phyloP scores from a whole-genome alignment of 257 asterid species.

The Solanum ossicruentum region DNA sequence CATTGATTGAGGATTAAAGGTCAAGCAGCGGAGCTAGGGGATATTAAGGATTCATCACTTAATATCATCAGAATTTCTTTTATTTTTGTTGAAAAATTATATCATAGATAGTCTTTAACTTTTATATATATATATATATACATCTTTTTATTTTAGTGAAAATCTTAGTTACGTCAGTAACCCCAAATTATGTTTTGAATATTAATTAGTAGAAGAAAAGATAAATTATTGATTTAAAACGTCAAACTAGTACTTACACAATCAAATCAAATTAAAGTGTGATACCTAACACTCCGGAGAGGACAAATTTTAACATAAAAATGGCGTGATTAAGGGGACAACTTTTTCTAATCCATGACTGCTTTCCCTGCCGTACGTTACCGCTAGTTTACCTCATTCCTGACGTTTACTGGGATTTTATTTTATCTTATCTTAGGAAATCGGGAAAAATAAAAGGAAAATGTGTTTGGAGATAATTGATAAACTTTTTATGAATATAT shows the following conservation, averaged over 20 bases:
- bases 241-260: neutral
- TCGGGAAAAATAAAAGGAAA: neutral
- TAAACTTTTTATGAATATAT: too few relatives aligned
- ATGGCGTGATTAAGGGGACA: neutral
- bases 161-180: too few relatives aligned
- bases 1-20: neutral
- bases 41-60: too few relatives aligned
- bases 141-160: too few relatives aligned
- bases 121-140: too few relatives aligned
- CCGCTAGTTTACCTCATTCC: neutral
- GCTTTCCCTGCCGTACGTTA: neutral
- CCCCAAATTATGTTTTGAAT: neutral
- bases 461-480: too few relatives aligned
- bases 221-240: neutral
- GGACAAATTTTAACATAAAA: neutral
- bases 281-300: neutral
- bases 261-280: neutral
- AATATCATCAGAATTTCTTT: too few relatives aligned
- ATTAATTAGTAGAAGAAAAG: neutral
- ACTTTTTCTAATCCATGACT: neutral
- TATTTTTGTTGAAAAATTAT: too few relatives aligned
- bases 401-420: neutral
- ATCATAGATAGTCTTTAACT: too few relatives aligned
- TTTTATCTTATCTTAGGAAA: neutral
- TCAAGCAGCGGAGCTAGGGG: neutral